phyloP scores from a whole-genome alignment of 208 protist genomes.

The Angomonas ambiguus region DNA sequence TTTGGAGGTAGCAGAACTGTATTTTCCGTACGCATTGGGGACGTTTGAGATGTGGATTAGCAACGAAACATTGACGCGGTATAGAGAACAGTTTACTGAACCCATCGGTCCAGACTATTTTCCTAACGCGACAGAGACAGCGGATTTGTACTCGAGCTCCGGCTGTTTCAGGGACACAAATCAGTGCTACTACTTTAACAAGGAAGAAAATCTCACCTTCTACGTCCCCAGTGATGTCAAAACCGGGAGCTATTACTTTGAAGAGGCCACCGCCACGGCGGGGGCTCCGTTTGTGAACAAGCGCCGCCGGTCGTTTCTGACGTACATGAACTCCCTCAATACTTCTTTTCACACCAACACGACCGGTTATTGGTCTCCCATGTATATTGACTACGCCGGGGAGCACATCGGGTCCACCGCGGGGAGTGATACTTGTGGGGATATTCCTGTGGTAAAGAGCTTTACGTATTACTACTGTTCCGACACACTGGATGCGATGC shows the following conservation, averaged over 20 bases:
- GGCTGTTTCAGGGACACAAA: constrained; percentile 4
- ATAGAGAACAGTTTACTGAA: background rate
- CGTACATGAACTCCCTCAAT: background rate
- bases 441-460: constrained; percentile 1
- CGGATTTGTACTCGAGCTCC: background rate
- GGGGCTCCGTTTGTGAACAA: background rate
- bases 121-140: too few relatives aligned
- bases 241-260: background rate
- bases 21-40: background rate
- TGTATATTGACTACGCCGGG: constrained; percentile 8
- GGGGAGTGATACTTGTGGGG: background rate
- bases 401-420: background rate
- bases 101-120: background rate
- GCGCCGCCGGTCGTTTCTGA: background rate
- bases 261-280: background rate
- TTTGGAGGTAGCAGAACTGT: background rate
- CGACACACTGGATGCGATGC: background rate
- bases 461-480: constrained; percentile 28
- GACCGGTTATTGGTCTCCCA: constrained; percentile 5
- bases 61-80: background rate
- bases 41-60: constrained; percentile 26
- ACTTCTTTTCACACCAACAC: background rate
- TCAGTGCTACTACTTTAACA: constrained; percentile 15
- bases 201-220: constrained; percentile 7
- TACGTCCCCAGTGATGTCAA: background rate